Evolutionary conservation across 176 grass and related monocot species (phyloP).

Genomic region (Thinopyrum elongatum): DNA sequence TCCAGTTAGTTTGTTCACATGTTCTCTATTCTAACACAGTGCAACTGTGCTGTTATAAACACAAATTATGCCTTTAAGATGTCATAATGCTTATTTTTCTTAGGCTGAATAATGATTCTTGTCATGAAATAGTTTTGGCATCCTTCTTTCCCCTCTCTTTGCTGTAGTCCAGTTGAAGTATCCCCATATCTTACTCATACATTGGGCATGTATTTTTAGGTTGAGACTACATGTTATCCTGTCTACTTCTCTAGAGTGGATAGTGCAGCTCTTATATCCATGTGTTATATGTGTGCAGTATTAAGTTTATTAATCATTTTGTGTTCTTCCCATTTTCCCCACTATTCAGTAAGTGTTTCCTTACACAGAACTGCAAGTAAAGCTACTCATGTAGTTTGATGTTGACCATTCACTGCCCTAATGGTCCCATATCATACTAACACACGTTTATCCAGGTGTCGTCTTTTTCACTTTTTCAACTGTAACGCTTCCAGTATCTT

Average conservation of each 20-base stretch:
- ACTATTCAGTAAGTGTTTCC: background rate
- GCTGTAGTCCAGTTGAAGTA: background rate
- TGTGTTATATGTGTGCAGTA: constrained; percentile 10
- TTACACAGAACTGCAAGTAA: background rate
- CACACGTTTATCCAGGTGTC: background rate
- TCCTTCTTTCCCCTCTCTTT: background rate
- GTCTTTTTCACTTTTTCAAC: background rate
- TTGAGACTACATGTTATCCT: constrained; percentile 11
- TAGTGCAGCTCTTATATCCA: background rate
- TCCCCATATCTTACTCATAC: background rate
- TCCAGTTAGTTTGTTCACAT: constrained; percentile 25
- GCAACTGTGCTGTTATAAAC: background rate
- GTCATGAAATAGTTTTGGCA: background rate
- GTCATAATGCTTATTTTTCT: background rate
- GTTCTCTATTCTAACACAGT: constrained; percentile 23
- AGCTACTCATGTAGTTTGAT: constrained; percentile 4
- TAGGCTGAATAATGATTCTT: background rate
- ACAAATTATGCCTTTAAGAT: background rate
- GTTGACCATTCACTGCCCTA: background rate
- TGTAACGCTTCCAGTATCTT: background rate
- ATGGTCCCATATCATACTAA: background rate
- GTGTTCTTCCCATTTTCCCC: background rate
- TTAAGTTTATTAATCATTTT: background rate
- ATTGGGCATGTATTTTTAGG: constrained; percentile 12
- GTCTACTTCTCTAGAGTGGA: background rate